Base-by-base conservation (phyloP, 768 basidiomycete genomes). In the Mycena rosella region DNA sequence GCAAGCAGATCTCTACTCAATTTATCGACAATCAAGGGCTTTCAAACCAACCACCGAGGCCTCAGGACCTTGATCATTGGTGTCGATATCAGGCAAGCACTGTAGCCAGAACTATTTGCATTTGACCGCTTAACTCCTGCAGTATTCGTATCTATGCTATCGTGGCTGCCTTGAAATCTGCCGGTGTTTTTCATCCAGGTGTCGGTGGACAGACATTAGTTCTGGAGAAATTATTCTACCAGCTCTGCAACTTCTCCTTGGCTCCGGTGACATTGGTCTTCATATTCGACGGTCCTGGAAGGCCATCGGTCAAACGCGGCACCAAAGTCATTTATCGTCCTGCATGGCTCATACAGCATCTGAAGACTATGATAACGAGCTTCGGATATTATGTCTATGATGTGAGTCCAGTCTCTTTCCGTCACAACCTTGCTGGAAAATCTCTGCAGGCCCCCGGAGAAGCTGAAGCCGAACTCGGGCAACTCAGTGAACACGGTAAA, bases 381-480 rank as follows among this genome's bases (percentile, higher is more conserved):
- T 57, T 64, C 20, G 63, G 60, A 10, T 62, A 26, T 32, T n/a
- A 62, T 51, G 30, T 36, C 18, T 44, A 52, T 17, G 38, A 40
- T 6, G 38, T 40, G 27, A 3, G 60, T 42, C 22, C 17, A 38
- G 48, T 36, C 32, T 1, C 44, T 29, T 3, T 60, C n/a, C 24
- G 17, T 40, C 17, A 34, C 17, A 14, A 27, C 18, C 2, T 56
- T 38, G 9, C 42, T 15, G 5, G 24, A 20, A 0, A 34, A 26
- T 26, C 27, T 6, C 4, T 42, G 17, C 17, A 64, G 63, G 63
- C 63, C 3, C 63, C 63, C 3, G 63, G 44, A 2, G 63, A 64
- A n/a, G 63, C 63, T 11, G 63, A 64, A 48, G 53, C 63, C 1
- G 63, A 64, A 48, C 34, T 64, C 4, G 63, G 44, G 2, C 29